Percentiles rank a stretch among this genome's conserved stretches.
Conservation (phyloP, 768 basidiomycete species). For the Hypsizygus marmoreus region DNA sequence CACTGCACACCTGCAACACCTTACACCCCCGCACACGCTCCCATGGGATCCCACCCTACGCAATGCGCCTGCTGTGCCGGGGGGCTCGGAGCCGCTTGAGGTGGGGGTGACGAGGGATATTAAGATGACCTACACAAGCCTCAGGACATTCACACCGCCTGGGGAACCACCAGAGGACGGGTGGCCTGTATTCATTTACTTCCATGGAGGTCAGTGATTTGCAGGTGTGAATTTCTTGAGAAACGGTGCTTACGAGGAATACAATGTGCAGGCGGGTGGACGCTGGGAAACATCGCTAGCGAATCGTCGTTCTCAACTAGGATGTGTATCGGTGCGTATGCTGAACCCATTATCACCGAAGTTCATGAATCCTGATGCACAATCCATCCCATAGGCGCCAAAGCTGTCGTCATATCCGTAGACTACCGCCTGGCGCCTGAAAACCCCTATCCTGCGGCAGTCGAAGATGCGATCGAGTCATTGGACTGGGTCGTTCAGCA, state of each 20-base stretch:
- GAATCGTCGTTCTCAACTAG: constrained; percentile 65
- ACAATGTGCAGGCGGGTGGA: constrained; percentile 69
- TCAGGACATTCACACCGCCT: constrained; percentile 67
- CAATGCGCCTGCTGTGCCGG: constrained; percentile 52
- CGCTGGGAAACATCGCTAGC: constrained; percentile 62
- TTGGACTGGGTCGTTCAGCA: constrained; percentile 59
- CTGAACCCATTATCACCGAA: neutral
- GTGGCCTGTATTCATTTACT: constrained; percentile 76
- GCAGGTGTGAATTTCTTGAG: constrained; percentile 80
- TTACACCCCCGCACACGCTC: constrained; percentile 53
- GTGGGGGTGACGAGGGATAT: constrained; percentile 61
- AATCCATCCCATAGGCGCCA: constrained; percentile 42
- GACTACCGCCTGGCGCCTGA: constrained; percentile 78
- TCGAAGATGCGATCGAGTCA: constrained; percentile 70
- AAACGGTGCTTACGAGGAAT: constrained; percentile 58
- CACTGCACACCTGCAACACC: constrained; percentile 45
- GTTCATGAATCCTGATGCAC: neutral
- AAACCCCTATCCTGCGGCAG: constrained; percentile 67
- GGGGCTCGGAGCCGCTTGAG: constrained; percentile 53
- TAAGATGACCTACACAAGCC: constrained; percentile 49
- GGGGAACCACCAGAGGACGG: constrained; percentile 50
- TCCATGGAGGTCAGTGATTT: constrained; percentile 61
- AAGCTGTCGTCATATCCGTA: constrained; percentile 64
- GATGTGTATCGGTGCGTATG: constrained; percentile 56
- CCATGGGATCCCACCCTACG: constrained; percentile 66